A percentile compares a stretch with the other conserved stretches of the same genome.
These are phyloP conservation scores for Neurospora sp. DNA, from an alignment of 495 filamentous ascomycete species.

Conservation along the genomic window DNA sequence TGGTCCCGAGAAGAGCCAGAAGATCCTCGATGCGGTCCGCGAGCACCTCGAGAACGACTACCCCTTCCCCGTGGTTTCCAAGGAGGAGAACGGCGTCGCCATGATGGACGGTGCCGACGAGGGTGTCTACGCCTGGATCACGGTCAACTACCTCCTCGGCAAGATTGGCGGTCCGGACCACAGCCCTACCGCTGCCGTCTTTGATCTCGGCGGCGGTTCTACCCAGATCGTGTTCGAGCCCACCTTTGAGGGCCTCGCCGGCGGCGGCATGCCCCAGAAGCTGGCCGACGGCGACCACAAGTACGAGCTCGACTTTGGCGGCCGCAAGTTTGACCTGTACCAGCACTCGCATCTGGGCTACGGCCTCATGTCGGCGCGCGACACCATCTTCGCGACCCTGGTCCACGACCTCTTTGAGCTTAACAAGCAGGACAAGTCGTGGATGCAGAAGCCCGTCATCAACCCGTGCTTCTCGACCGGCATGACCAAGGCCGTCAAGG, in stretches of 20 bases:
- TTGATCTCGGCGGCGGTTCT: conserved; percentile 91
- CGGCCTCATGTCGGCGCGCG: conserved; percentile 88
- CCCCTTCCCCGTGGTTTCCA: conserved; percentile 85
- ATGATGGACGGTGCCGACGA: conserved; percentile 96
- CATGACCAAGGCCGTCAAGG: conserved; percentile 55
- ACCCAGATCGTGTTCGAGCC: conserved; percentile 98
- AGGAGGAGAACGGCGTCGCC: conserved; percentile 73
- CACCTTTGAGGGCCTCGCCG: conserved; percentile 62
- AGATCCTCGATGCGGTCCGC: conserved; percentile 80
- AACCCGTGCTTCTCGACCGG: conserved; percentile 87
- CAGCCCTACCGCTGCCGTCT: conserved; percentile 82
- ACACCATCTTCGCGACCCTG: conserved; percentile 67
- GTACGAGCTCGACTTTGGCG: conserved; percentile 84
- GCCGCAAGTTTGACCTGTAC: conserved; percentile 86
- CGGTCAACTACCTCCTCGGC: conserved; percentile 92
- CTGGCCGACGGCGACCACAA: conserved; percentile 90
- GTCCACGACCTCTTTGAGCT: conserved; percentile 49
- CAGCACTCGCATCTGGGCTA: conserved; percentile 98
- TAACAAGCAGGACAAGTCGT: conserved; percentile 33
- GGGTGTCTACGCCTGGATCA: conserved; percentile 99
- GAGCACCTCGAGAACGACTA: conserved; percentile 75
- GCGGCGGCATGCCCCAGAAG: conserved; percentile 79
- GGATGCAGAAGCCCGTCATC: conserved; percentile 56
- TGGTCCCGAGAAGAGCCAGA: conserved; percentile 67
- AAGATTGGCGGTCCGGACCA: conserved; percentile 93